Percentiles rank a stretch among this genome's conserved stretches.
Conservation (phyloP, 1,284 basidiomycete species). For the Cryptococcus sp. region DNA sequence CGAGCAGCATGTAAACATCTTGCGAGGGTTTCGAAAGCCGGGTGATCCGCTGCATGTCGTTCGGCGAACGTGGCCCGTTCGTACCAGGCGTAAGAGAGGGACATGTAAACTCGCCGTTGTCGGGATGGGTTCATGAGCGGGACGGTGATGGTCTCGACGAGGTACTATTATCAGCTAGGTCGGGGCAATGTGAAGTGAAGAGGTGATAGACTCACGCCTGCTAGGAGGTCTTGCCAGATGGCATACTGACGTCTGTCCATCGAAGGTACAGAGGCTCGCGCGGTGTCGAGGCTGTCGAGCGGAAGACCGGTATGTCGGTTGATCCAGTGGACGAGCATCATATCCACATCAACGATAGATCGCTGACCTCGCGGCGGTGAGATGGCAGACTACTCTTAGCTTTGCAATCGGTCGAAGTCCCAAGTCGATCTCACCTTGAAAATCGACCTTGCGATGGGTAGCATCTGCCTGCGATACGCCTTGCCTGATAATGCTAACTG, state of each 20-base stretch:
- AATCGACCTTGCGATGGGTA: conserved; percentile 15
- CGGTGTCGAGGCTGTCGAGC: conserved; percentile 4
- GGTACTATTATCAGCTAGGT: conserved; percentile 7
- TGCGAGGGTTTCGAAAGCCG: conserved; percentile 3
- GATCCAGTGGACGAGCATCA: conserved; percentile 15
- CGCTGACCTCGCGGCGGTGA: background rate
- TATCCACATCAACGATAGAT: conserved; percentile 3
- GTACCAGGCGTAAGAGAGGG: conserved; percentile 23
- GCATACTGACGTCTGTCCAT: conserved; percentile 12
- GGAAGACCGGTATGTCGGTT: conserved; percentile 4
- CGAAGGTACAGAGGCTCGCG: conserved; percentile 6
- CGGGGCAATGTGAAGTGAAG: background rate
- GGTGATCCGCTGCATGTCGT: conserved; percentile 4
- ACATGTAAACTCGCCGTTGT: conserved; percentile 22
- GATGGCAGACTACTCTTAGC: background rate
- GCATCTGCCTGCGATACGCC: background rate
- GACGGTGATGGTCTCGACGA: conserved; percentile 8
- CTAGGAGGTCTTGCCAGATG: conserved; percentile 22
- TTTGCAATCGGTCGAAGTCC: background rate
- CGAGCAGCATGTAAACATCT: conserved; percentile 18
- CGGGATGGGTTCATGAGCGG: conserved; percentile 25
- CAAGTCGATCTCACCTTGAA: conserved; percentile 13
- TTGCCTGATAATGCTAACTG: background rate
- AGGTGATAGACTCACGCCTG: conserved; percentile 34
- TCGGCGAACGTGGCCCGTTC: conserved; percentile 24